Conservation (phyloP, 495 filamentous ascomycete genomes). For the Podospora bellae-mahoneyi region DNA sequence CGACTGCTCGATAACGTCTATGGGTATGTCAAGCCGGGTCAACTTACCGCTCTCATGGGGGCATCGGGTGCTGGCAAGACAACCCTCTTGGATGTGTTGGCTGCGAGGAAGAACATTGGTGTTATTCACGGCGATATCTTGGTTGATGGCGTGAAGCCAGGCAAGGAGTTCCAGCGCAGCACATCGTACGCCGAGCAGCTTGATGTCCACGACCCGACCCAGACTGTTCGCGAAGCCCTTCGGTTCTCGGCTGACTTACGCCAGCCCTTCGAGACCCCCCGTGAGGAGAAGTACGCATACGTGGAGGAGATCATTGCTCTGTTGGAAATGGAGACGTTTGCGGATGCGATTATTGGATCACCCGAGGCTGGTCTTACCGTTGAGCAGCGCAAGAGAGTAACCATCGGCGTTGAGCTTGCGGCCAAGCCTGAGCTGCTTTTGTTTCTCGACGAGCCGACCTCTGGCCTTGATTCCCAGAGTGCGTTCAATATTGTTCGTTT, state of each 20-base stretch:
- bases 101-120: slow-evolving; percentile 72
- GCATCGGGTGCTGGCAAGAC: slow-evolving; percentile 87
- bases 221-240: slow-evolving; percentile 80
- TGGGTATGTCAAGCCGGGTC: slow-evolving; percentile 75
- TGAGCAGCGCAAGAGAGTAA: slow-evolving; percentile 87
- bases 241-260: slow-evolving; percentile 79
- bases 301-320: slow-evolving; percentile 79
- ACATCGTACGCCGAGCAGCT: slow-evolving; percentile 81
- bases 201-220: slow-evolving; percentile 73
- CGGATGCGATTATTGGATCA: slow-evolving; percentile 78
- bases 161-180: slow-evolving; percentile 70
- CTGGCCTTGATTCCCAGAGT: slow-evolving; percentile 77
- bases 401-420: slow-evolving; percentile 84
- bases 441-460: slow-evolving; percentile 89
- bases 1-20: slow-evolving; percentile 67
- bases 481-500: slow-evolving; percentile 90
- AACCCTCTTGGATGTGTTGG: slow-evolving; percentile 75
- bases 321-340: slow-evolving; percentile 78
- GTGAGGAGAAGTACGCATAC: slow-evolving; percentile 73
- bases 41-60: slow-evolving; percentile 80
- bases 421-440: slow-evolving; percentile 81
- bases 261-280: slow-evolving; percentile 66
- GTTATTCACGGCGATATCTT: slow-evolving; percentile 70
- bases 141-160: slow-evolving; percentile 65
- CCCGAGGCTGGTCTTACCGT: slow-evolving; percentile 77